Base-by-base conservation (phyloP, 805 yeast species). In the Wickerhamomyces hampshirensis region DNA sequence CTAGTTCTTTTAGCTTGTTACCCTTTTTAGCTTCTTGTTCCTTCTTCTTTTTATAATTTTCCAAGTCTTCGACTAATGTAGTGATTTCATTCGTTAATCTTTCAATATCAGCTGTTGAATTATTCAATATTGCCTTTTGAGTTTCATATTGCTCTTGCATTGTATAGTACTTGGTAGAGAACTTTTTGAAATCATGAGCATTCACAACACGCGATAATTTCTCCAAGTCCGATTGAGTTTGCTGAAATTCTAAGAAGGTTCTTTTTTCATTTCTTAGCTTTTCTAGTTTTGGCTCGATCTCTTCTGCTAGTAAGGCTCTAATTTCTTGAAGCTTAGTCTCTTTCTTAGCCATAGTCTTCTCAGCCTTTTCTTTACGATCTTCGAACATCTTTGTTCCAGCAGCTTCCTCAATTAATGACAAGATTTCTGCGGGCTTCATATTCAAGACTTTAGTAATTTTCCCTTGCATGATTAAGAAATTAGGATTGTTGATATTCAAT, bases 391-490 rank as follows among this genome's bases (percentile, higher is more conserved):
- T 78, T 0, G 98, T 93, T 5, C 99, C 98, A 0, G 98, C 96
- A 0, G 98, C 98, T 62, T 93, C 99, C 60, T 93, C 98, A 37
- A 93, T 87, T 48, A 93, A 69, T 5, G 96, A 80, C 44, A 93
- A 62, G 28, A 91, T 84, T 59, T 93, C 98, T 2, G 77, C 66
- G 1, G 98, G 95, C 51, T 85, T 87, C 98, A 93, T 93, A 59
- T 93, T 93, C 52, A 93, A 71, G 46, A 93, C 97, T 59, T 93
- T 91, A 23, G 98, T 94, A 63, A 94, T 93, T 57, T 88, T 86
- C 42, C 99, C 99, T 63, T 93, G 99, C 98, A 94, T 93, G 53
- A 93, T 93, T 50, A 93, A 71, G 62, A 93, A 93, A 58, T 93
- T 93, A 23, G 99, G 98, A 56, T 91, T 93, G 59, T 93, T 93